A percentile compares a stretch with the other conserved stretches of the same genome.
Conservation (phyloP, 2,329 filamentous ascomycete species). For the Endocalyx cinctus region DNA sequence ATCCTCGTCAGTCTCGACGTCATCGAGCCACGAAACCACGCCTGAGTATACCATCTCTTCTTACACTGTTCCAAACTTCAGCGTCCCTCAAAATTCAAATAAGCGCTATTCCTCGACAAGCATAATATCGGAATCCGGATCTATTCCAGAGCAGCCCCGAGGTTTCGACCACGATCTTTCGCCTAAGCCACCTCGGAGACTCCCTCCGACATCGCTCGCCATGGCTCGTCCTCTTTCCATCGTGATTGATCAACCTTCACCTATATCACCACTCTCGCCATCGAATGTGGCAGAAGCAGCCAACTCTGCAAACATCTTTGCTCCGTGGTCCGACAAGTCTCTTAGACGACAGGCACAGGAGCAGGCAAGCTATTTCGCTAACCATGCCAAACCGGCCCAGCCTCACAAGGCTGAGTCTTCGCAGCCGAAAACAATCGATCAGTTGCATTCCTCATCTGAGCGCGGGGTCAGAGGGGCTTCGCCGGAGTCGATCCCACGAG, state of each 20-base stretch:
- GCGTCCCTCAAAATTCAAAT: constrained; percentile 41
- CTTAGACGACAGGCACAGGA: too few species aligned
- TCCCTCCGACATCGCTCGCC: constrained; percentile 42
- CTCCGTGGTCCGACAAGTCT: too few species aligned
- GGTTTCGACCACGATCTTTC: constrained; percentile 18
- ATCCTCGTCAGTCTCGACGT: constrained; percentile 8
- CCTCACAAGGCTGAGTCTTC: too few species aligned
- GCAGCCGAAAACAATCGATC: too few species aligned
- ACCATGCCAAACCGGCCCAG: too few species aligned
- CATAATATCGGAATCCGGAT: constrained; percentile 14
- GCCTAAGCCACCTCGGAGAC: constrained; percentile 25
- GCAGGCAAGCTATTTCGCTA: too few species aligned
- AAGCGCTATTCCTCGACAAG: constrained; percentile 41
- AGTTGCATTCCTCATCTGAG: too few species aligned
- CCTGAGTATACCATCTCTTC: constrained; percentile 6
- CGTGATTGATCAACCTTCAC: constrained; percentile 50
- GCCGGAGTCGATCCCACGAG: constrained; percentile 11
- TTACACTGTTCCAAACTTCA: constrained; percentile 46
- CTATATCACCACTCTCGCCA: constrained; percentile 24
- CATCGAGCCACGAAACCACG: constrained; percentile 22
- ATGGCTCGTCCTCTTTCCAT: constrained; percentile 50
- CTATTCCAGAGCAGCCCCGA: constrained; percentile 14
- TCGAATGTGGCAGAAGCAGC: too few species aligned
- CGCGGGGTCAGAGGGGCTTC: too few species aligned
- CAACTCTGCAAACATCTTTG: constrained; percentile 5